A percentile compares a stretch with the other conserved stretches of the same genome.
Conservation (phyloP, 129 eudicot genomes). For the Artemisia tridentata region DNA sequence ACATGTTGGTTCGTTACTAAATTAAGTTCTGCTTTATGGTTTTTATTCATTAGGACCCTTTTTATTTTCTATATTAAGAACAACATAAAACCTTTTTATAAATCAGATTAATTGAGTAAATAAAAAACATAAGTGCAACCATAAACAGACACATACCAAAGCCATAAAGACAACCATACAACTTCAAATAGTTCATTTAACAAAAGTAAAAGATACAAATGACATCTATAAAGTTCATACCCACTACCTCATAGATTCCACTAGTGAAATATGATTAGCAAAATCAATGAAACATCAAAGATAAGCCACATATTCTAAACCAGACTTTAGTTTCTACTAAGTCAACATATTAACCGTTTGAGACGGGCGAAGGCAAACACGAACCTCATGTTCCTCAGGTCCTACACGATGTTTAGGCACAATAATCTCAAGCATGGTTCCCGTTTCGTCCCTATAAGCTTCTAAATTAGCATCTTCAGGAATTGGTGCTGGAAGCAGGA, state of each 20-base stretch:
- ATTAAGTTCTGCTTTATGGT: too few relatives aligned
- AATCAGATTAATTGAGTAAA: too few relatives aligned
- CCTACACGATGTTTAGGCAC: conserved; percentile 86
- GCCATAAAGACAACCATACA: conserved; percentile 17
- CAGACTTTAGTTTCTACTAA: conserved; percentile 20
- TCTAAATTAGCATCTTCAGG: conserved; percentile 84
- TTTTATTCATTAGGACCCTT: too few relatives aligned
- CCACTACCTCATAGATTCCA: conserved; percentile 27
- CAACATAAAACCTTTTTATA: too few relatives aligned
- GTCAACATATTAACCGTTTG: conserved; percentile 23
- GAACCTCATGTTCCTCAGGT: conserved; percentile 84
- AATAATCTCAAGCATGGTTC: conserved; percentile 67
- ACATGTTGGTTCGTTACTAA: too few relatives aligned
- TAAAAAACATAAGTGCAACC: too few relatives aligned
- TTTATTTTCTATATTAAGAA: too few relatives aligned
- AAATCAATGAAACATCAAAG: conserved; percentile 25
- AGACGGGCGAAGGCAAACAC: conserved; percentile 61
- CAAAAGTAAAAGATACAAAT: conserved; percentile 15
- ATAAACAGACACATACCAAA: neutral
- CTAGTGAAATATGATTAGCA: conserved; percentile 29
- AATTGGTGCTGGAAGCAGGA: conserved; percentile 55
- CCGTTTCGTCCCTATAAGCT: conserved; percentile 70
- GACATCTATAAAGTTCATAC: conserved; percentile 15
- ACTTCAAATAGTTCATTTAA: conserved; percentile 25
- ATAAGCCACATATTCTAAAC: conserved; percentile 18